Evolutionary conservation across 768 basidiomycete genomes (phyloP).

Genomic region (Coprinopsis sp.): DNA sequence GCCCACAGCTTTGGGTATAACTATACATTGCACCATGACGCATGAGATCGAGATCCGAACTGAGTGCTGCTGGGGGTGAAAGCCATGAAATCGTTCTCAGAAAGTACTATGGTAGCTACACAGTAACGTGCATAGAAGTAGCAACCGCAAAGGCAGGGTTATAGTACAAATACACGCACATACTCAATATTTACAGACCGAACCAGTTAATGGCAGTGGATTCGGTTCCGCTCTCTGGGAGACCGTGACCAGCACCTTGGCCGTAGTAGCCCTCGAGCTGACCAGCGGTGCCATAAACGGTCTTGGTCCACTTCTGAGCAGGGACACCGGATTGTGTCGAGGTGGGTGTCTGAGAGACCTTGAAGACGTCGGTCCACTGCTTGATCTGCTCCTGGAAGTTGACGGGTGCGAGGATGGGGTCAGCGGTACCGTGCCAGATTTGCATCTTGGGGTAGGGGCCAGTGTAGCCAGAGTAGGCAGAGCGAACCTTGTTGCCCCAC

Average conservation of each 20-base stretch:
- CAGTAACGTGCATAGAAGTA: no score
- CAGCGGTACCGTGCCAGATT: constrained; percentile 54
- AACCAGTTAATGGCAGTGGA: constrained; percentile 39
- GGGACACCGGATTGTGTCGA: constrained; percentile 37
- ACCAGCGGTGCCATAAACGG: constrained; percentile 42
- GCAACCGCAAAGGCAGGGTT: no score
- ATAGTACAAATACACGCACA: no score
- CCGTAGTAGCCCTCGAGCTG: constrained; percentile 45
- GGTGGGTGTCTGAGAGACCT: constrained; percentile 37
- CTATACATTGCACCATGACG: no score
- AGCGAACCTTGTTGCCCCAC: constrained; percentile 45
- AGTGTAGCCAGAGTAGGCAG: constrained; percentile 50
- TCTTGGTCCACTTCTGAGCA: constrained; percentile 39
- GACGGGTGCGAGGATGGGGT: constrained; percentile 44
- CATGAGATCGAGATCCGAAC: no score
- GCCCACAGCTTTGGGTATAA: no score
- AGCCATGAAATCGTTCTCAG: no score
- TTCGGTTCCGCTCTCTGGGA: constrained; percentile 44
- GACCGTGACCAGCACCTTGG: constrained; percentile 46
- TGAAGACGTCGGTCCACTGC: constrained; percentile 55
- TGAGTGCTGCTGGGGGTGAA: no score
- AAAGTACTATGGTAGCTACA: no score
- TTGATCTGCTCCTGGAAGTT: constrained; percentile 53
- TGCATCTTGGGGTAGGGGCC: constrained; percentile 49
- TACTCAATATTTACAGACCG: constrained; percentile 25